phyloP scores from a whole-genome alignment of 495 filamentous ascomycete genomes.

The Hypoxylon lienhwacheense region DNA sequence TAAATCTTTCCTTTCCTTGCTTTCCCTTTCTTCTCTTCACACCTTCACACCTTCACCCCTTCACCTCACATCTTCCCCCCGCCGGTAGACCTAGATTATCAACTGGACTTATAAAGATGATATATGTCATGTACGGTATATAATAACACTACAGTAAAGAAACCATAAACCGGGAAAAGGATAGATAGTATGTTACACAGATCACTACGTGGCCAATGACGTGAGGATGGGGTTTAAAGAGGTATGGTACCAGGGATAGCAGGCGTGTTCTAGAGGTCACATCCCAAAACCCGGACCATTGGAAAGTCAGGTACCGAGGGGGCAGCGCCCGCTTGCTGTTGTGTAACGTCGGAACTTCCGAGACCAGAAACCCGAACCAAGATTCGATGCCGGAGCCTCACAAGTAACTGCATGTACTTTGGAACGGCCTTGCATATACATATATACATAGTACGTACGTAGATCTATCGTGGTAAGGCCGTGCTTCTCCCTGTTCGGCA shows the following conservation, averaged over 20 bases:
- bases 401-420: conserved; percentile 27
- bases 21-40: no score
- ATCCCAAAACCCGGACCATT: conserved; percentile 20
- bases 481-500: conserved; percentile 11
- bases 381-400: conserved; percentile 34
- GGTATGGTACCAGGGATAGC: conserved; percentile 11
- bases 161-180: background rate
- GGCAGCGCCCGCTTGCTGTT: conserved; percentile 29
- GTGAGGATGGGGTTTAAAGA: conserved; percentile 3
- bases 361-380: conserved; percentile 32
- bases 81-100: no score
- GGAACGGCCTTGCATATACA: conserved; percentile 9
- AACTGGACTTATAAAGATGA: no score
- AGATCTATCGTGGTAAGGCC: conserved; percentile 1
- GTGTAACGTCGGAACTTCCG: conserved; percentile 36
- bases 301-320: conserved; percentile 33
- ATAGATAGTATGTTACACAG: conserved; percentile 11
- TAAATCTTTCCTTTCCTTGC: conserved; percentile 2
- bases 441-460: no score
- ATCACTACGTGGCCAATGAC: conserved; percentile 12
- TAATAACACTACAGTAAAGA: conserved; percentile 2
- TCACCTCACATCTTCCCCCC: no score
- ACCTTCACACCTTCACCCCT: no score
- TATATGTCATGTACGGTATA: background rate
- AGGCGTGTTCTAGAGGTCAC: conserved; percentile 22